Evolutionary conservation across 345 rosid species (phyloP).

Genomic region (Lepidium aucheri): DNA sequence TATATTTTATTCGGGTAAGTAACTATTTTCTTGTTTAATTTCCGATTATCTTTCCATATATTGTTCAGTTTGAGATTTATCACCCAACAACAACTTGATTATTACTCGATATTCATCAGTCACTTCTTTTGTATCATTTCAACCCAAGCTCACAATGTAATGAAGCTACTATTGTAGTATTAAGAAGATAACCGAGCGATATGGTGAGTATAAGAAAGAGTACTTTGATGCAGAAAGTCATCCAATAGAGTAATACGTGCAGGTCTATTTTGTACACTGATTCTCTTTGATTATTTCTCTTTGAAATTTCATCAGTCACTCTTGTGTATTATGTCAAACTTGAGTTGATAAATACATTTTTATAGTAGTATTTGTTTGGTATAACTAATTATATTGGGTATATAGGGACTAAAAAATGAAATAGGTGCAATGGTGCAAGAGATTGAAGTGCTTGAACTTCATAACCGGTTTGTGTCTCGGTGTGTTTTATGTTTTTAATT

Average conservation of each 20-base stretch:
- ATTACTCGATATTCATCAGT: too few species aligned
- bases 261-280: not conserved
- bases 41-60: not conserved
- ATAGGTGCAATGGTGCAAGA: slow-evolving; percentile 30
- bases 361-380: not conserved
- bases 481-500: not conserved
- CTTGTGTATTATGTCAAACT: not conserved
- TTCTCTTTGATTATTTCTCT: not conserved
- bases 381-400: not conserved
- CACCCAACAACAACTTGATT: too few species aligned
- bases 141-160: not conserved
- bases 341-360: not conserved
- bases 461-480: slow-evolving; percentile 34
- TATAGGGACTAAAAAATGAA: slow-evolving; percentile 44
- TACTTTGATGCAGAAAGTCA: not conserved
- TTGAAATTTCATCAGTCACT: not conserved
- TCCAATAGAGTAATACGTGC: slow-evolving; percentile 10
- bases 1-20: not conserved
- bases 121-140: not conserved
- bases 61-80: slow-evolving; percentile 3
- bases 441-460: slow-evolving; percentile 47
- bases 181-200: slow-evolving; percentile 38
- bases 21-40: not conserved
- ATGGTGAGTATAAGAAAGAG: slow-evolving; percentile 23
- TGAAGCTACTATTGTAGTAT: slow-evolving; percentile 26